Evolutionary conservation across 257 asterid genomes (phyloP), one percentile per base, ranked within the genome.

Genomic region (Scutellaria barbata): DNA sequence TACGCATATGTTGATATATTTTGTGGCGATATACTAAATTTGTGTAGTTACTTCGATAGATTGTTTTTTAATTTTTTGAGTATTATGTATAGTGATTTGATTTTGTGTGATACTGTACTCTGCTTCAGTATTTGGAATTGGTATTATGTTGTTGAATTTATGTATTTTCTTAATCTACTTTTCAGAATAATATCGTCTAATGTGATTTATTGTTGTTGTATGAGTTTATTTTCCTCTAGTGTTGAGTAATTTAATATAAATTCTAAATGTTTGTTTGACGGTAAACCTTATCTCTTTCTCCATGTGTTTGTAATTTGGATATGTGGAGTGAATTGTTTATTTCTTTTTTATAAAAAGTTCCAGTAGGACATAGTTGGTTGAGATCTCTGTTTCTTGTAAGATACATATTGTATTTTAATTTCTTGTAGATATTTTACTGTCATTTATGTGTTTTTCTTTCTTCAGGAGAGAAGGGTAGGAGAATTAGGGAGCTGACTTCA

Each of bases 401-500:
- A 3, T 25, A 25, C 30, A 5, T 10, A 22, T 33, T 63, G 13
- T 25, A 5, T 71, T 54, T 8, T 35, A 17, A n/a, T 40, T 20
- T 60, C 9, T 41, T 56, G n/a, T 41, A 16, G 7, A 5, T 39
- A 3, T n/a, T 45, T 30, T 20, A 12, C 5, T n/a, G 5, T 10
- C 25, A 17, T 59, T 39, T 40, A n/a, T 75, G 45, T 37, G 33
- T 51, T 48, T 43, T 45, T 6, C 42, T 2, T 43, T 53, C 7
- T 69, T 13, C 60, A 88, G 91, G 88, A 17, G 95, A 88, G 83
- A 88, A 88, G 80, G 95, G 95, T 40, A 80, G 95, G 76, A 88
- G 91, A 75, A 88, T 88, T 17, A 81, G 95, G 74, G 95, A 88
- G 68, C 73, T 84, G 79, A 84, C 91, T 1, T 88, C 91, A 6